Evolutionary conservation across 169 alveolate genomes (phyloP), one percentile per base, ranked within the genome.

Genomic region (Haemoproteus tartakovskyi): DNA sequence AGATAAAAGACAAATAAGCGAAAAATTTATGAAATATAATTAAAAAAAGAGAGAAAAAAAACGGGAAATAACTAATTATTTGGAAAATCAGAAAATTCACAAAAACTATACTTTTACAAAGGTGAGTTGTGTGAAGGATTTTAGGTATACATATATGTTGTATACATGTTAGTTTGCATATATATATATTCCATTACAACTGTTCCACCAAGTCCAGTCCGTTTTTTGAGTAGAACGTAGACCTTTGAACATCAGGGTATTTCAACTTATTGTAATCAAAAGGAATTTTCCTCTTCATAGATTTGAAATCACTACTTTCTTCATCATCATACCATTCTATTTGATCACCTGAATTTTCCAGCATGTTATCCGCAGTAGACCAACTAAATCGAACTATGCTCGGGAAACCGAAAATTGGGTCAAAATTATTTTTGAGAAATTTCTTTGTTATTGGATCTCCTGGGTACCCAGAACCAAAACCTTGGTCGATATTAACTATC

Each of bases 401-500:
- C 18, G 97, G 97, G 83, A 91, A 96, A n/a, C 98, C 99, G 90
- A 96, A 97, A 37, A 96, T 89, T 9, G 93, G 86, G 79, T 96
- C 96, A 62, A 91, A 87, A 60, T 85, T 89, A 4, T 80, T 79
- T 51, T 92, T 86, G 30, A 97, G 89, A 94, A 96, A 96, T 40
- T 91, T 87, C 50, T 81, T 79, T 3, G 99, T 95, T 40, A 87
- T 85, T 5, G 97, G 96, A 80, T 96, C 99, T 12, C 98, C 98
- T 57, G 95, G 92, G 50, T 88, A 88, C 1, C 93, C 93, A 16
- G 91, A 88, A 1, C 93, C 93, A 21, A 88, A 78, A 0, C 97
- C 97, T 36, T 87, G 87, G n/a, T 87, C 91, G 45, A 87, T 88
- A 40, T 70, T 38, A 9, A 62, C 51, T 11, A 87, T 70, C 24